A percentile compares a stretch with the other conserved stretches of the same genome.
Conservation (phyloP, 1,284 basidiomycete species). For the Mycena sp. region DNA sequence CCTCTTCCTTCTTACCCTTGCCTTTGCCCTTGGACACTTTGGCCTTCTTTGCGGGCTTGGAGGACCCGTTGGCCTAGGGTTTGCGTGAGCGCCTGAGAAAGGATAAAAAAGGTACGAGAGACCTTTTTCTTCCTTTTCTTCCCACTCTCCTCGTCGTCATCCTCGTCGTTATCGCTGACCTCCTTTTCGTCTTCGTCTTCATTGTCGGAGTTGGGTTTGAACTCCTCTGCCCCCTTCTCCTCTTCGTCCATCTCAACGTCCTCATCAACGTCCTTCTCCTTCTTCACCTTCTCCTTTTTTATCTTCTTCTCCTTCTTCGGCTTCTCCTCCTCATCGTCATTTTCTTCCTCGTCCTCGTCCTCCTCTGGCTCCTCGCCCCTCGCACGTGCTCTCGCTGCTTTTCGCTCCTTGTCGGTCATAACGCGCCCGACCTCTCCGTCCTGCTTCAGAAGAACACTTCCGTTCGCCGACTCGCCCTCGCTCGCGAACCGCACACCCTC, state of each 20-base stretch:
- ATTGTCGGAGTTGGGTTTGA: constrained; percentile 63
- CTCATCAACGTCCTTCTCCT: constrained; percentile 45
- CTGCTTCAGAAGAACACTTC: constrained; percentile 88
- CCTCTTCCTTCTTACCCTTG: constrained; percentile 61
- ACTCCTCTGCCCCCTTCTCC: constrained; percentile 58
- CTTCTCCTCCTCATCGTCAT: constrained; percentile 37
- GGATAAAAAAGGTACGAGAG: neutral
- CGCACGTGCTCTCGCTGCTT: constrained; percentile 28
- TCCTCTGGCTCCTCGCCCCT: constrained; percentile 51
- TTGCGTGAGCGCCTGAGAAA: neutral
- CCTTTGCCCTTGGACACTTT: constrained; percentile 54
- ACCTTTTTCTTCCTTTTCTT: constrained; percentile 37
- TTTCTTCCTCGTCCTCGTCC: constrained; percentile 57
- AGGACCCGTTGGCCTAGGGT: constrained; percentile 27
- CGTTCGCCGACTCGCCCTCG: constrained; percentile 96
- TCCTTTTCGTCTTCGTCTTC: constrained; percentile 57
- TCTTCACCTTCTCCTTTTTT: constrained; percentile 39
- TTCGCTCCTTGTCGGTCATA: constrained; percentile 25
- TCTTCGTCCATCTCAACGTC: constrained; percentile 53
- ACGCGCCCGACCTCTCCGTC: constrained; percentile 17
- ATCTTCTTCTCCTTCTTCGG: constrained; percentile 42
- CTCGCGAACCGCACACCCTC: constrained; percentile 95
- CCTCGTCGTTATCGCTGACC: constrained; percentile 50
- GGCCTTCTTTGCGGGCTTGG: constrained; percentile 53
- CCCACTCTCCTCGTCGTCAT: constrained; percentile 42